Conservation (phyloP, 148 eudicot genomes). For the Cornus kousa region DNA sequence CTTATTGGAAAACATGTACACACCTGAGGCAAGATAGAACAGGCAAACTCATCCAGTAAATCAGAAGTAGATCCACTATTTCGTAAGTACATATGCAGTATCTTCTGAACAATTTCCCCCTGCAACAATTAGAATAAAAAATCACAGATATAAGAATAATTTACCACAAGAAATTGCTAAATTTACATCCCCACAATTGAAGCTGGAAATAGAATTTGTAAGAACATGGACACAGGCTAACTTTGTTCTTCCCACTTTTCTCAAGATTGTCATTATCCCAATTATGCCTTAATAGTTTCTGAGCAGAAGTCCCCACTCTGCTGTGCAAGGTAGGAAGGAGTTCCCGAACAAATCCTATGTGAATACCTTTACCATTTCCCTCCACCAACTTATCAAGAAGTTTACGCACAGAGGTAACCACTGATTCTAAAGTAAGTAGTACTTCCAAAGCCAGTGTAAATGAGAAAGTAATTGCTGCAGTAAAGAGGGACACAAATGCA, state of each 20-base stretch:
- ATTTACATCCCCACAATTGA: not conserved
- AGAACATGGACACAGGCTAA: constrained; percentile 14
- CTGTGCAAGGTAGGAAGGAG: constrained; percentile 35
- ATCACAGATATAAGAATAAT: constrained; percentile 1
- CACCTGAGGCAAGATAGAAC: constrained; percentile 53
- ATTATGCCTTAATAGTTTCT: constrained; percentile 41
- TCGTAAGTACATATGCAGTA: constrained; percentile 40
- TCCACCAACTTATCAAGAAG: constrained; percentile 22
- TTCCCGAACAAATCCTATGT: constrained; percentile 20
- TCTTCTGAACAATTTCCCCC: constrained; percentile 50
- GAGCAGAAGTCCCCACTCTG: constrained; percentile 45
- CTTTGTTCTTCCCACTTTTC: constrained; percentile 44
- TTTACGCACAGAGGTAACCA: constrained; percentile 33
- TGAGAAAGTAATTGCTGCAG: constrained; percentile 48
- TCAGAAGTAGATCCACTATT: constrained; percentile 38
- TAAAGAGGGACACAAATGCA: constrained; percentile 4
- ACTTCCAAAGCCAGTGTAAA: constrained; percentile 58
- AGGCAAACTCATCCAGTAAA: constrained; percentile 43
- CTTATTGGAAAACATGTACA: constrained; percentile 3
- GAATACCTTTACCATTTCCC: constrained; percentile 29
- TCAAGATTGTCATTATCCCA: constrained; percentile 32
- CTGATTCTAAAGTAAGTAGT: constrained; percentile 36
- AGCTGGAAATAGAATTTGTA: not conserved
- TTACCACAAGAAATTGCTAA: not conserved
- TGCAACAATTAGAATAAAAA: constrained; percentile 22